Evolutionary conservation across 495 filamentous ascomycete genomes (phyloP), one percentile per base, ranked within the genome.

Genomic region (Talaromyces ruber): DNA sequence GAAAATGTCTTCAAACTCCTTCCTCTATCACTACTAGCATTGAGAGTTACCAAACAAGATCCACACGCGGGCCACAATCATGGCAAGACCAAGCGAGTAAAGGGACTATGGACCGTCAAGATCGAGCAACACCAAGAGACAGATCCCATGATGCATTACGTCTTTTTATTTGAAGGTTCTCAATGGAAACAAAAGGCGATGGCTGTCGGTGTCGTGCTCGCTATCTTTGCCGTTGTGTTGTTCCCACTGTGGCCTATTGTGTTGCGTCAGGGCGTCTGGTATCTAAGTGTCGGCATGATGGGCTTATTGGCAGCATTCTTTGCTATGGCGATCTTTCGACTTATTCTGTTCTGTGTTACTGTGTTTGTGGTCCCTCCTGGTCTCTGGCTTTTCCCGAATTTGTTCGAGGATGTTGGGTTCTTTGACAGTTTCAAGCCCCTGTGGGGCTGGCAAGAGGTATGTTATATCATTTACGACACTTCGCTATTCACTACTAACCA

Each of bases 361-460:
- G 89, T 96, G 66, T 93, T 98, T 69, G 80, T 84, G 7, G 82
- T 85, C 9, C 81, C 92, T 14, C 94, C 93, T 1, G 95, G 95
- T 64, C 79, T 99, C 29, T 99, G 95, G 95, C 81, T 99, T 52
- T 99, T 92, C 80, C 95, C 95, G 52, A 99, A 99, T 70, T 73
- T 99, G 22, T 99, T 97, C 76, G 95, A 98, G 74, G 95, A 99
- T 71, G 95, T 99, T 51, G 94, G 93, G 7, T 97, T 99, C 75
- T 88, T 98, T 69, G 95, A 99, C 64, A 95, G 90, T 74, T 99
- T 99, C 81, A 88, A 88, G 75, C 95, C 95, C 26, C 72, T 94
- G 34, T 98, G 95, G 93, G 95, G 90, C 57, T 99, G 95, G 95
- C 94, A 98, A 73, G 92, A 98, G 87, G 94, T 96, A 74, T 63